Base-by-base conservation (phyloP, 2,329 filamentous ascomycete genomes). In the Ceratocystis huliohia region DNA sequence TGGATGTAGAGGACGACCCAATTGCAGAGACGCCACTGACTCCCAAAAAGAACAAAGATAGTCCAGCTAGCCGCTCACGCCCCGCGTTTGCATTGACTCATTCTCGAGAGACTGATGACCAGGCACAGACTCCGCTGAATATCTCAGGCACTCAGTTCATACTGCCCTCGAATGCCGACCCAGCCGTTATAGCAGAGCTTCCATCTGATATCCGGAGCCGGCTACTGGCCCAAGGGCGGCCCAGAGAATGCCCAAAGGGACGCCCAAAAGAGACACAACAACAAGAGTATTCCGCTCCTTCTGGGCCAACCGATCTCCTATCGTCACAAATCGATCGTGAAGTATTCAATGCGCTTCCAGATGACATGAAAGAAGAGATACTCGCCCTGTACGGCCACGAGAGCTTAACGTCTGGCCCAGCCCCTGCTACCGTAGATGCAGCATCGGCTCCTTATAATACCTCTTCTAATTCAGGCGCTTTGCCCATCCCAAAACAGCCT, bases 61-160 rank as follows among this genome's bases (percentile, higher is more conserved):
- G 41, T 46, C 57, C 41, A 50, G 30, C 20, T 57, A 17, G 45
- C 28, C 20, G 17, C 30, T 28, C 46, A 0, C 84, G 85, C 68
- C 82, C 82, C 44, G 82, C 81, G 2, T 74, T 83, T 65, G 77
- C 78, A 1, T 75, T 85, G 61, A 76, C 79, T 2, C 79, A 76
- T 70, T 78, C 80, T 1, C 79, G 77, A 66, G 71, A 73, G 25
- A 77, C 74, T 66, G 76, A 88, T 73, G 68, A 77, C 69, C 78
- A 84, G 75, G 78, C 88, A 25, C 87, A 82, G 69, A 84, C 82
- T 5, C 86, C 86, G 1, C 77, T 96, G 25, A 96, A 96, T 72
- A 82, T 90, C 2, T 80, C 85, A 2, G 91, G 93, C 1, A 96
- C 93, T 0, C 94, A 99, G 72, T 99, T 99, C 72, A 84, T 97